Evolutionary conservation across 2,329 filamentous ascomycete genomes (phyloP), one percentile per base, ranked within the genome.

Genomic region (Blastomyces emzantsi): DNA sequence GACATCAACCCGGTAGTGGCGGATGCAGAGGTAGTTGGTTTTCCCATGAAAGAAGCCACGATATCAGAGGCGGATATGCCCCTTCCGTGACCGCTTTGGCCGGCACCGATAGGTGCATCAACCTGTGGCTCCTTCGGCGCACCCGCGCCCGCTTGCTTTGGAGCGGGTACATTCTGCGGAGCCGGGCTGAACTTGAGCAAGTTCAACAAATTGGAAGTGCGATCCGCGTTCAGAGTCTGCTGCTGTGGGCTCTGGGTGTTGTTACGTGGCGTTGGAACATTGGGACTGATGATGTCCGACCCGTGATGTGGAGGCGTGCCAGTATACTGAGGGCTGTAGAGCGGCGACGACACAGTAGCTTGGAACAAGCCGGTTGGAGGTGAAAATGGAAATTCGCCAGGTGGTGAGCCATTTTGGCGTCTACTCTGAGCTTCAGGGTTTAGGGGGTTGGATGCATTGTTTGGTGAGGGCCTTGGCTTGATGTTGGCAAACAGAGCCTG

Each of bases 131-230:
- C 74, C 64, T 72, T 69, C 33, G 62, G 62, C 15, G 65, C 69
- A 19, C 71, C 67, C 22, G 75, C 73, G 74, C 67, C 67, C 64
- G 43, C 68, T 65, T 59, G 67, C 61, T 51, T 69, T 66, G 58
- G 64, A 22, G 62, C n/a, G 13, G 63, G 45, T 39, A 25, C 43
- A 49, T 52, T 69, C 22, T 71, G 67, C 60, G 76, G 66, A 49
- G 79, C 75, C 67, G 83, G 79, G 66, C 82, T 86, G 75, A 87
- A 88, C 73, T 86, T 86, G 66, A 90, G 79, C 65, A 89, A 74
- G 70, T 83, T 88, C 64, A 89, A 79, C 67, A 90, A 74, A 69
- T 83, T 85, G 66, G 80, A 79, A 19, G 83, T 82, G 65, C 81
- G 80, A 63, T 81, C 79, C 60, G 76, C 73, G 64, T 78, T 79